Evolutionary conservation across 129 eudicot genomes (phyloP).

Genomic region (Logfia minima): DNA sequence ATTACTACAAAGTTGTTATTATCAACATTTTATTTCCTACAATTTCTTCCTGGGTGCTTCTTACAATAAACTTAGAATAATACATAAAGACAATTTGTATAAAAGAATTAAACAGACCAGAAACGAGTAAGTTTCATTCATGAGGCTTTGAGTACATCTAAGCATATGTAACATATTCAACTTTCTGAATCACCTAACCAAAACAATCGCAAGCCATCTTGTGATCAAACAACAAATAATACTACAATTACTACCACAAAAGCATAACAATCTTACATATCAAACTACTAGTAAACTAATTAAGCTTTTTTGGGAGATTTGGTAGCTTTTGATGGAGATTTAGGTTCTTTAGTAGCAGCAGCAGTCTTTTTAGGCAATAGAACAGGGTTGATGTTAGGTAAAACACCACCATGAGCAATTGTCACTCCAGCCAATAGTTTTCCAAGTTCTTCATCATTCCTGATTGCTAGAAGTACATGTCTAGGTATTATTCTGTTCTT

Average conservation of each 20-base stretch:
- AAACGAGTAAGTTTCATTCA: too few species aligned
- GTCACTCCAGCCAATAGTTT: constrained; percentile 37
- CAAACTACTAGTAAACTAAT: background rate
- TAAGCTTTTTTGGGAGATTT: constrained; percentile 30
- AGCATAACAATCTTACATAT: background rate
- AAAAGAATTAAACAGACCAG: too few species aligned
- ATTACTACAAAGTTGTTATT: too few species aligned
- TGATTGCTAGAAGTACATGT: constrained; percentile 30
- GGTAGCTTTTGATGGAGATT: constrained; percentile 18
- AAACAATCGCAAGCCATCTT: too few species aligned
- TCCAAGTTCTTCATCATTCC: constrained; percentile 40
- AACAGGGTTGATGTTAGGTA: constrained; percentile 34
- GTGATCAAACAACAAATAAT: too few species aligned
- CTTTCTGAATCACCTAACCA: background rate
- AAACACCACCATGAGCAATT: constrained; percentile 38
- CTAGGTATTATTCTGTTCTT: constrained; percentile 34
- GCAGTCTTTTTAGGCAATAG: constrained; percentile 34
- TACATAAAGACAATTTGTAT: too few species aligned
- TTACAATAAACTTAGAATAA: too few species aligned
- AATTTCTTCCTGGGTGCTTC: too few species aligned
- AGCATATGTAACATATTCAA: background rate
- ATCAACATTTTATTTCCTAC: too few species aligned
- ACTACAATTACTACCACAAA: background rate
- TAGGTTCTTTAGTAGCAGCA: constrained; percentile 22
- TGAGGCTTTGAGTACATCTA: too few species aligned